phyloP scores from a whole-genome alignment of 805 yeast species.

The Yamadazyma insecticola region DNA sequence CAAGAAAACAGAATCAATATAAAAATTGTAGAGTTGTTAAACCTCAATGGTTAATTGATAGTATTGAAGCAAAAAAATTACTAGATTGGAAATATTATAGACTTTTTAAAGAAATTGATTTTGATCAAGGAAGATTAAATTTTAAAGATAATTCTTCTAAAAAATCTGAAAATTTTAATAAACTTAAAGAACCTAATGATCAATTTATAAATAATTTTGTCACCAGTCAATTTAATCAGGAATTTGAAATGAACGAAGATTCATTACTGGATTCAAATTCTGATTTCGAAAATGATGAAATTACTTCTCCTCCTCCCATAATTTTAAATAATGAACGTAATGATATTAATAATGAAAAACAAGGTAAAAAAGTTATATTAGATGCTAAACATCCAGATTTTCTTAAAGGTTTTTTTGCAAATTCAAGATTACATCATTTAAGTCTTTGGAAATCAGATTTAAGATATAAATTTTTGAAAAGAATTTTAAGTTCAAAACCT shows the following conservation, averaged over 20 bases:
- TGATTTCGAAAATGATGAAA: too few species aligned
- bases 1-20: constrained; percentile 65
- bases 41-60: constrained; percentile 78
- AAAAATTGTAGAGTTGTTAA: constrained; percentile 67
- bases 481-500: constrained; percentile 28
- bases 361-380: constrained; percentile 8
- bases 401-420: constrained; percentile 63
- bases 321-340: constrained; percentile 5
- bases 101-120: constrained; percentile 45
- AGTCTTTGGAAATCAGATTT: constrained; percentile 83
- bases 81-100: constrained; percentile 70
- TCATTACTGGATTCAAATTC: too few species aligned
- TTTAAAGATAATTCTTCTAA: constrained; percentile 6
- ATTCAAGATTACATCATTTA: constrained; percentile 83
- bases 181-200: too few species aligned
- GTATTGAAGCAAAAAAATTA: constrained; percentile 43
- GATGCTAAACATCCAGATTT: constrained; percentile 80
- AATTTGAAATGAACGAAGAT: too few species aligned
- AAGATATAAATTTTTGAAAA: constrained; percentile 52
- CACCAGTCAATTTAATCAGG: too few species aligned
- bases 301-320: too few species aligned
- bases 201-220: too few species aligned
- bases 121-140: constrained; percentile 46
- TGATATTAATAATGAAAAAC: constrained; percentile 8
- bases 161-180: constrained; percentile 4